Evolutionary conservation across 306 rosid genomes (phyloP), one percentile per base, ranked within the genome.

Genomic region (Cicer arietinum): DNA sequence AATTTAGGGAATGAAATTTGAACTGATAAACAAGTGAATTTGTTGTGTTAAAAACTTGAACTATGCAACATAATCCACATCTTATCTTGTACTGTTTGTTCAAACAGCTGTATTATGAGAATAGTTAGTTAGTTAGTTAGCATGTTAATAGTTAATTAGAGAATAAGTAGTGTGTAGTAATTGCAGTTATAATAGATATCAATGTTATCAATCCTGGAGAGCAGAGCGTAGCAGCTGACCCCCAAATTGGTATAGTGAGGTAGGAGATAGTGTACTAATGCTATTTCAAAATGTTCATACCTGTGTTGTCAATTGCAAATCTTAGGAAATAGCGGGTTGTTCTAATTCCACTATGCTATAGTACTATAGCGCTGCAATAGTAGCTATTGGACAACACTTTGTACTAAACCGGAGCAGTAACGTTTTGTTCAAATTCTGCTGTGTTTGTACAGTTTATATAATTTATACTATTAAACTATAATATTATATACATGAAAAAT

Each of bases 11-110:
- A 17, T 50, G 1, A 53, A 45, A 13, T 39, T 62, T 14, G 11
- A 62, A 62, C 20, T 4, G 6, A 47, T 11, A 12, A 12, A 5
- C 37, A 47, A 48, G 8, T 48, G 53, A 13, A 0, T 48, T 45
- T 35, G 14, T 48, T 64, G 1, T 10, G 12, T 35, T 59, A 11
- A 51, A 52, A 11, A 60, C 39, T 60, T 60, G 44, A 60, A 37
- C 37, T 71, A 42, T 59, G 13, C 42, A 70, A 58, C 67, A 11
- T 80, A 50, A 35, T 61, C 6, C 53, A 17, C 17, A 6, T 17
- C 4, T 40, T 66, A 18, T 2, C 44, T 10, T 20, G 44, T 46
- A 6, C 8, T 70, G 18, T 48, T 75, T 76, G 25, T 59, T 60
- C 13, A 1, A 65, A 50, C 14, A 2, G 8, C 17, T 0, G 30